Evolutionary conservation across 164 flowering plant species (phyloP), one percentile per base, ranked within the genome.

Genomic region (Santalum album): DNA sequence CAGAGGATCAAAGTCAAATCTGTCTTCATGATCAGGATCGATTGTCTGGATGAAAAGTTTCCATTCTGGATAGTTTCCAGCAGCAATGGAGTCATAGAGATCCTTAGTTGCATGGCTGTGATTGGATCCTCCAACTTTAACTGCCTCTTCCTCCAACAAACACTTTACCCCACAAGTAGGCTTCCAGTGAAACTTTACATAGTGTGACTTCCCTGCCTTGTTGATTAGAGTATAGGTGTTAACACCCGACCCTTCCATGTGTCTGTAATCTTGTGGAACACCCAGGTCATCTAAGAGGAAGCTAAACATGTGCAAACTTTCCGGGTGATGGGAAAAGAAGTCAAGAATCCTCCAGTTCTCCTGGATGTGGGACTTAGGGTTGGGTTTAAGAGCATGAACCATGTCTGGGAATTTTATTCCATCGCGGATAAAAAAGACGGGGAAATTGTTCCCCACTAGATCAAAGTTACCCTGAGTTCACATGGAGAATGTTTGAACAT

Each of bases 51-150:
- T 79, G 71, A 63, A 89, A 51, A 89, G 90, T 54, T 87, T 83
- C 99, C 99, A 92, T 67, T 92, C 97, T 39, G 99, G 97, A 45
- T 78, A 92, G 69, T 80, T 89, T 9, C 99, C 97, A 52, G 95
- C 96, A 14, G 78, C 80, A 68, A 92, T 89, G 0, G 99, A 83
- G 57, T 92, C 97, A 62, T 83, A 82, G 19, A 92, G 95, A 66
- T 92, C 99, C 75, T 90, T 68, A 35, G 99, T 92, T 10, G 99
- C 99, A 69, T 92, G 99, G 72, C 99, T 92, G 76, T 92, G 96
- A 66, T 89, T 89, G 11, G 88, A 35, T 60, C 99, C 99, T 56
- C 97, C 97, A 53, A 89, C 86, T 58, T 53, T 70, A 27, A 85
- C 69, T 27, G 88, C 87, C 60, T 89, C 99, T 14, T 89, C 99